Evolutionary conservation across 495 filamentous ascomycete species (phyloP), one percentile per base, ranked within the genome.

Genomic region (Hypoxylon fuscum): DNA sequence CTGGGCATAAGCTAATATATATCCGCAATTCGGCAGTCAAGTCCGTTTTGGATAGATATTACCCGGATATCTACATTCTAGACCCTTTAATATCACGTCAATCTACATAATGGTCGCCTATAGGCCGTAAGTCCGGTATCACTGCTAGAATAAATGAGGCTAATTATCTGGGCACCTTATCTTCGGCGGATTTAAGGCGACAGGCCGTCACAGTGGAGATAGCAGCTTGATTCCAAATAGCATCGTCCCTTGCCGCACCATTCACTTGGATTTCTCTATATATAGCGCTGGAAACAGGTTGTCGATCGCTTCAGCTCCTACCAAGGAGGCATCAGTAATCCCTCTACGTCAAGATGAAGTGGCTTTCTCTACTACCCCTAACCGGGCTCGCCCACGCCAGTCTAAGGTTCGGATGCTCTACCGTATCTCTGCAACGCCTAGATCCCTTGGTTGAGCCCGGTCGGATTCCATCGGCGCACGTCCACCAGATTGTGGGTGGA

Each of bases 401-500:
- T 5, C 71, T 81, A 52, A 77, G 79, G 34, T 81, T 81, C 53
- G 77, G 75, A 52, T 81, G 79, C 61, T 76, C 77, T 17, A 77
- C 71, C 2, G 66, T 81, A 38, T 76, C 72, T 22, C 66, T 81
- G 47, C 79, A 81, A 54, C 75, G 79, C 11, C 61, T 81, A 25
- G 79, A 81, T 49, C 79, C 79, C 1, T 59, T 80, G 14, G 79
- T 80, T 54, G 76, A 81, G 55, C 79, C 79, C 1, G 78, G 78
- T 41, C 47, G 45, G 14, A 67, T 70, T 18, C 78, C 78, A 5
- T 77, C 77, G 12, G 59, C 79, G 5, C 79, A 82, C 56, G 71
- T 82, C 34, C 79, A 82, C 55, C 78, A 80, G 47, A 77, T 82
- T 14, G 77, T 80, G 1, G 79, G 79, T 23, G 79, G 79, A 22